Evolutionary conservation across 441 rosid genomes (phyloP), one percentile per base, ranked within the genome.

Genomic region (Lepidium campestre): DNA sequence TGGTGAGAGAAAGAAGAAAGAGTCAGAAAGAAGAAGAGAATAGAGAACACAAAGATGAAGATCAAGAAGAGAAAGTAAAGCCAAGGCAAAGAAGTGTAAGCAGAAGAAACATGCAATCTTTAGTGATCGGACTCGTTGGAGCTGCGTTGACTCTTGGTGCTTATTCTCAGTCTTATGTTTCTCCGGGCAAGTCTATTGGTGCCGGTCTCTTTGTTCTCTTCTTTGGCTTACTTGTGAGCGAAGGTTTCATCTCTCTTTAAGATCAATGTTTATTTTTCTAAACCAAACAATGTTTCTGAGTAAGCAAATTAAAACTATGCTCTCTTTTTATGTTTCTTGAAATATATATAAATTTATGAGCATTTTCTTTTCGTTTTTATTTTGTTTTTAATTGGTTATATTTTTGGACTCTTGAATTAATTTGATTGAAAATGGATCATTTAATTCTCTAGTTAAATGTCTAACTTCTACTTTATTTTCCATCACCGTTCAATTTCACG

Each of bases 131-230:
- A 70, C 31, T 86, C 52, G 80, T 81, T 3, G 98, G 98, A 2
- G 96, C 91, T 44, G 74, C 69, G 13, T 80, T 93, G 76, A 93
- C 98, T 54, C 67, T 90, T 41, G 80, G 86, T 49, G 94, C 96
- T 5, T 93, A 90, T 65, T 85, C 92, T 19, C 96, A 93, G 81
- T 75, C 84, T 1, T 19, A 67, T 34, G 40, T 85, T 46, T 72
- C 84, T 50, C 78, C 92, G 7, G 85, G 88, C 10, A 83, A 76
- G 45, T 87, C 88, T 68, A 53, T 93, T 46, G 42, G 80, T 5
- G 73, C 76, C 22, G 96, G 93, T 27, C 88, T 87, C 62, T 32
- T 83, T 31, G 81, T 86, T 48, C 95, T 86, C 74, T 72, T 83
- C 80, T 79, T 83, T 63, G 95, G 90, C 36, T 68, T 92, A 68